Evolutionary conservation across 164 flowering plant genomes (phyloP), one percentile per base, ranked within the genome.

Genomic region (Nymphaea thermarum): DNA sequence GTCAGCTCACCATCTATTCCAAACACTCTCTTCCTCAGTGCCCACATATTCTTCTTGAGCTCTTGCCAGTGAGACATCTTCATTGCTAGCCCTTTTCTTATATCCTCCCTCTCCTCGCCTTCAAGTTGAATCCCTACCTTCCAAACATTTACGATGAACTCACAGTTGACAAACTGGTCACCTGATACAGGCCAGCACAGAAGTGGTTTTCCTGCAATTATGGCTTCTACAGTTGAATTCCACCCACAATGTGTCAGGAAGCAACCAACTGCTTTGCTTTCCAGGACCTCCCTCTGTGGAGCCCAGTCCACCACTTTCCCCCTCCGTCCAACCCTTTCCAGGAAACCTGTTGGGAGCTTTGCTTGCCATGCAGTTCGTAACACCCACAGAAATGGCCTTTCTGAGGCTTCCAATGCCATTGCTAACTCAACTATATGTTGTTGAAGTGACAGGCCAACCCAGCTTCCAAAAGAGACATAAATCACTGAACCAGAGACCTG

Each of bases 391-490:
- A 92, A 92, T 14, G 89, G 88, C 43, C 70, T 69, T 5, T 62
- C 66, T 4, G 77, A 74, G 5, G 76, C 78, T 45, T 85, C 89
- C 0, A 89, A 82, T 1, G 86, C 80, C 63, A 77, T 12, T 25
- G 98, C 92, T 8, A 89, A 41, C 43, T 68, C 80, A 7, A 18
- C 69, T 4, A 87, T 53, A 5, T 81, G 82, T 1, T 71, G 77
- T 17, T 80, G 84, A 4, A 81, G 85, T 14, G 86, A 82, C 2
- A 94, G 86, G 17, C 81, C 78, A 2, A 88, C 91, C 92, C 93
- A 89, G 70, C 93, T 91, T 16, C 94, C 96, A 71, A 89, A 89
- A 1, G 94, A 86, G 3, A 88, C 76, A 71, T 89, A 89, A 17
- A 89, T 18, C 2, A 88, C 94, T 2, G 91, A 82, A 11, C 74